Conservation (phyloP, 805 yeast species). For the Metschnikowia gelsemii region DNA sequence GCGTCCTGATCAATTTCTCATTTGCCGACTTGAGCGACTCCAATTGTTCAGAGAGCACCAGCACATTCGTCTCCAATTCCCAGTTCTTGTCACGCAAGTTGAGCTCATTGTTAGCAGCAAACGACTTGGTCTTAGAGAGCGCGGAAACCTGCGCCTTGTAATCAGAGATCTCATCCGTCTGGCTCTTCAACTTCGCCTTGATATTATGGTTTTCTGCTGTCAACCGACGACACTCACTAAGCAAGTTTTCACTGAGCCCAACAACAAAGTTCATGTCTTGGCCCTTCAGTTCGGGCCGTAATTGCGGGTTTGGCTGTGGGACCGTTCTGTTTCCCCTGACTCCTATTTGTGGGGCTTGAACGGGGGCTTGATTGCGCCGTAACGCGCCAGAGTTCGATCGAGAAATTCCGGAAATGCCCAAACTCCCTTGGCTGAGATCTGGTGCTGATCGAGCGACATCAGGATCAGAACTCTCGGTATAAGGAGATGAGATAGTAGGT, state of each 20-base stretch:
- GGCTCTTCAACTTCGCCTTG: slow-evolving; percentile 41
- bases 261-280: slow-evolving; percentile 71
- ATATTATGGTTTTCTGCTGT: slow-evolving; percentile 59
- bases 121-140: slow-evolving; percentile 34
- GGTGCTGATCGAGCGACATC: slow-evolving; percentile 6
- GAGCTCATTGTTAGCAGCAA: slow-evolving; percentile 44
- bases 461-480: not conserved
- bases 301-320: slow-evolving; percentile 29
- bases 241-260: slow-evolving; percentile 68
- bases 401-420: slow-evolving; percentile 1
- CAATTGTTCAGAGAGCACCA: slow-evolving; percentile 44
- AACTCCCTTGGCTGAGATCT: not conserved
- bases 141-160: slow-evolving; percentile 36
- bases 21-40: slow-evolving; percentile 41
- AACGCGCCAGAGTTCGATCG: slow-evolving; percentile 11
- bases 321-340: slow-evolving; percentile 4
- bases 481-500: not conserved
- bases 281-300: slow-evolving; percentile 47
- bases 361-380: slow-evolving; percentile 9
- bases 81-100: slow-evolving; percentile 58
- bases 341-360: slow-evolving; percentile 19
- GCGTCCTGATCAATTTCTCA: slow-evolving; percentile 33
- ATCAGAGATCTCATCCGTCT: slow-evolving; percentile 44
- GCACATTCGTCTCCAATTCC: slow-evolving; percentile 59
- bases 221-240: slow-evolving; percentile 67